Percentiles rank a stretch among this genome's conserved stretches.
These are phyloP conservation scores for Clarireedia monteithiana DNA, from an alignment of 2,329 filamentous ascomycete species.

Conservation along the genomic window DNA sequence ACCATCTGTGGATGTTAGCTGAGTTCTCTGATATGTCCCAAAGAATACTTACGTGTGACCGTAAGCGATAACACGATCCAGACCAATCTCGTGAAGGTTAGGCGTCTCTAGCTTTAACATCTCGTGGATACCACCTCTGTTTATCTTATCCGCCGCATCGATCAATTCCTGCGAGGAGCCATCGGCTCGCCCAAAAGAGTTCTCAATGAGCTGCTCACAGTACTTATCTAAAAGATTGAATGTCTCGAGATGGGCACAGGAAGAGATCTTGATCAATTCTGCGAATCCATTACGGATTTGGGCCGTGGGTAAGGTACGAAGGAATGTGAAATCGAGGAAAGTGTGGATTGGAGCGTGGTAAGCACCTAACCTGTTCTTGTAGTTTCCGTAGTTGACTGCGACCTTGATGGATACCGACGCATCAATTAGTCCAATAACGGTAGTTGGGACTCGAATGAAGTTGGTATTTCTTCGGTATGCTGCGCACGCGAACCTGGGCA, in stretches of 20 bases:
- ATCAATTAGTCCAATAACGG: constrained; percentile 68
- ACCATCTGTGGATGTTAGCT: constrained; percentile 36
- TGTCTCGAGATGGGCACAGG: constrained; percentile 57
- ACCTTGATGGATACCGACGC: constrained; percentile 71
- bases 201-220: constrained; percentile 59
- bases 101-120: constrained; percentile 69
- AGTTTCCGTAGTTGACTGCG: constrained; percentile 69
- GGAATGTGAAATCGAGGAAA: constrained; percentile 66
- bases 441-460: constrained; percentile 67
- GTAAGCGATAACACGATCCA: constrained; percentile 66
- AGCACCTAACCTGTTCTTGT: constrained; percentile 67
- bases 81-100: constrained; percentile 58
- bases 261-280: constrained; percentile 69
- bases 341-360: constrained; percentile 67
- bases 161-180: constrained; percentile 47
- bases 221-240: constrained; percentile 62
- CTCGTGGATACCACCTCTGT: constrained; percentile 60
- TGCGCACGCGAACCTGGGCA: constrained; percentile 56
- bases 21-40: too few species aligned
- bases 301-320: constrained; percentile 57
- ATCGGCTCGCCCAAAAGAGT: constrained; percentile 55
- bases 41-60: constrained; percentile 50
- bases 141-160: constrained; percentile 57
- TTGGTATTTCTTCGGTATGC: constrained; percentile 66
- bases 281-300: constrained; percentile 69